These are phyloP conservation scores for Phlyctochytrium arcticum DNA, from an alignment of 192 early-diverging fungal species.

Conservation along the genomic window DNA sequence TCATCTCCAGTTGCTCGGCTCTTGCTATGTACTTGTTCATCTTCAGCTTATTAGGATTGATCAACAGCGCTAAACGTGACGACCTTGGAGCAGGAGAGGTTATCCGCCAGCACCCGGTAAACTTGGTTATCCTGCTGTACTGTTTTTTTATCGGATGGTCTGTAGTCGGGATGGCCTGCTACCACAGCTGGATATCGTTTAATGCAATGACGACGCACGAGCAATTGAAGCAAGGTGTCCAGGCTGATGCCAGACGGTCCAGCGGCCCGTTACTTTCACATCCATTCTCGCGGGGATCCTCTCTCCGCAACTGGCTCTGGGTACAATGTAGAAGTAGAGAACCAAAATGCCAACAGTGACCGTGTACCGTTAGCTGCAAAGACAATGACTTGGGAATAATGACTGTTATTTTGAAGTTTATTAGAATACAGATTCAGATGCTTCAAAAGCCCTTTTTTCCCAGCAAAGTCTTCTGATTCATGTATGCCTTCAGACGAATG, in stretches of 20 bases:
- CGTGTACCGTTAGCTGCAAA: no score
- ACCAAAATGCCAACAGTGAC: not conserved
- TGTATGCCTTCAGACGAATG: slow-evolving; percentile 74
- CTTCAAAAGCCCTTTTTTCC: no score
- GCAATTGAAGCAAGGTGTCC: slow-evolving; percentile 48
- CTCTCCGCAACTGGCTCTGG: slow-evolving; percentile 45
- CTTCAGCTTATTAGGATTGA: slow-evolving; percentile 59
- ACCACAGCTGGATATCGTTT: slow-evolving; percentile 70
- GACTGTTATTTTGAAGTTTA: no score
- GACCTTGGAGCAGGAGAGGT: slow-evolving; percentile 1
- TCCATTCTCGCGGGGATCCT: slow-evolving; percentile 50
- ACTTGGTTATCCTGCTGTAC: slow-evolving; percentile 63
- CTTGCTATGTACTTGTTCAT: slow-evolving; percentile 59
- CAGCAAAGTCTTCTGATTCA: slow-evolving; percentile 35
- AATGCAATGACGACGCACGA: slow-evolving; percentile 88
- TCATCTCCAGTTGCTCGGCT: slow-evolving; percentile 58
- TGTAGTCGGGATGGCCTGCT: slow-evolving; percentile 68
- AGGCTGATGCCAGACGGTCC: not conserved
- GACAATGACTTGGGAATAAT: no score
- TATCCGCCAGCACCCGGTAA: slow-evolving; percentile 37
- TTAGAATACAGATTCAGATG: no score
- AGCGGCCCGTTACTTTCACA: slow-evolving; percentile 19
- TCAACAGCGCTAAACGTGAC: not conserved
- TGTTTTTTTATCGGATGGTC: slow-evolving; percentile 58
- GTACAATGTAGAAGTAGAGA: slow-evolving; percentile 49